Evolutionary conservation across 2,329 filamentous ascomycete genomes (phyloP).

Genomic region (Epichloe bromicola): DNA sequence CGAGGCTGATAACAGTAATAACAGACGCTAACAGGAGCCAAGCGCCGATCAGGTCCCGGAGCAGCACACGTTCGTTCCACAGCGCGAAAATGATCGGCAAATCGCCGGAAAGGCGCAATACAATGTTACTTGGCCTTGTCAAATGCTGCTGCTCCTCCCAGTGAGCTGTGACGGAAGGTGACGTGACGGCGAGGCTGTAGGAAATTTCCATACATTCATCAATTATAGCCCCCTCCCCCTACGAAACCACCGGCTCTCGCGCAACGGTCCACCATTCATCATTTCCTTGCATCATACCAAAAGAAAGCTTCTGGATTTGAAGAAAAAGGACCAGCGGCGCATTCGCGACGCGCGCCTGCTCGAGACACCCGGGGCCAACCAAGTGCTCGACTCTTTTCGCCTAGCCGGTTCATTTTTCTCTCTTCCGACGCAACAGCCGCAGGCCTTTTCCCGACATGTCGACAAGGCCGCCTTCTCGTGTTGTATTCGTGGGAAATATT

Average conservation of each 20-base stretch:
- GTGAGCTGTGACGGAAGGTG: background rate
- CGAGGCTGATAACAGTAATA: background rate
- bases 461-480: slow-evolving; percentile 61
- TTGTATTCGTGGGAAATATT: slow-evolving; percentile 78
- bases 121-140: background rate
- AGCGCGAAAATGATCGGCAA: slow-evolving; percentile 5
- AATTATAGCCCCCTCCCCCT: background rate
- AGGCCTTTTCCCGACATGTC: slow-evolving; percentile 35
- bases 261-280: background rate
- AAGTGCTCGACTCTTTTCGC: background rate
- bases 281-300: background rate
- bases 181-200: background rate
- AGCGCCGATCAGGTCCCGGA: background rate
- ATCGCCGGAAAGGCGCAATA: slow-evolving; percentile 7
- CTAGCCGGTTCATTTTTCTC: background rate
- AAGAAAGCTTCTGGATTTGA: background rate
- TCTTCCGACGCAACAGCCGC: background rate
- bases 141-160: background rate
- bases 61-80: no score
- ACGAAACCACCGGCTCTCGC: background rate
- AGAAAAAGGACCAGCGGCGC: background rate
- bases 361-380: background rate
- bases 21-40: background rate
- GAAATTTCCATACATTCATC: background rate
- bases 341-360: background rate